Conservation (phyloP, 139 green algal species). For the Closterium sp. region DNA sequence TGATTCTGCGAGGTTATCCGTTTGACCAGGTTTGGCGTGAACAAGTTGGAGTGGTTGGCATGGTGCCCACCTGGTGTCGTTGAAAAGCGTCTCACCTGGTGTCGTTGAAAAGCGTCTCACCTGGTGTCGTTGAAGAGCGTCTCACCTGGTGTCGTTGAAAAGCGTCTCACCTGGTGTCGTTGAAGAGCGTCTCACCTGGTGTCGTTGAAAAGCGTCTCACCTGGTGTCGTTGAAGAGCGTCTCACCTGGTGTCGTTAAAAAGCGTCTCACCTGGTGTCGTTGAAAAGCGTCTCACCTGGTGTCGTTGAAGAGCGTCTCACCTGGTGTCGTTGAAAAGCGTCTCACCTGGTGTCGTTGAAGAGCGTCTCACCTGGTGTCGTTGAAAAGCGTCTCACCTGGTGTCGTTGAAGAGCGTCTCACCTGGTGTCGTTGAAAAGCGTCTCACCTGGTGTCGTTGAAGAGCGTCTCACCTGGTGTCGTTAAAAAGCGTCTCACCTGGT, state of each 20-base stretch:
- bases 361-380: constrained; percentile 44
- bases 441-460: constrained; percentile 31
- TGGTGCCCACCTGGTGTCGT: constrained; percentile 32
- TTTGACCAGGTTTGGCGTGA: background rate
- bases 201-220: constrained; percentile 39
- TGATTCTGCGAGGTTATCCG: too few relatives aligned
- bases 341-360: constrained; percentile 31
- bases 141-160: constrained; percentile 34
- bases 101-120: constrained; percentile 39
- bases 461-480: constrained; percentile 44
- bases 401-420: constrained; percentile 37
- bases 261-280: constrained; percentile 44
- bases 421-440: constrained; percentile 37
- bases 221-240: constrained; percentile 34
- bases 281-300: constrained; percentile 40
- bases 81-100: constrained; percentile 40
- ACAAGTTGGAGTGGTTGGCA: too few relatives aligned
- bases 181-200: constrained; percentile 37
- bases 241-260: constrained; percentile 33
- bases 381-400: constrained; percentile 40
- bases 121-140: constrained; percentile 34
- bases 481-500: constrained; percentile 39
- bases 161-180: constrained; percentile 44
- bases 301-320: constrained; percentile 37
- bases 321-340: constrained; percentile 37